These are phyloP conservation scores for Paracoccidioides brasiliensis DNA, from an alignment of 2,329 filamentous ascomycete species.

Conservation along the genomic window DNA sequence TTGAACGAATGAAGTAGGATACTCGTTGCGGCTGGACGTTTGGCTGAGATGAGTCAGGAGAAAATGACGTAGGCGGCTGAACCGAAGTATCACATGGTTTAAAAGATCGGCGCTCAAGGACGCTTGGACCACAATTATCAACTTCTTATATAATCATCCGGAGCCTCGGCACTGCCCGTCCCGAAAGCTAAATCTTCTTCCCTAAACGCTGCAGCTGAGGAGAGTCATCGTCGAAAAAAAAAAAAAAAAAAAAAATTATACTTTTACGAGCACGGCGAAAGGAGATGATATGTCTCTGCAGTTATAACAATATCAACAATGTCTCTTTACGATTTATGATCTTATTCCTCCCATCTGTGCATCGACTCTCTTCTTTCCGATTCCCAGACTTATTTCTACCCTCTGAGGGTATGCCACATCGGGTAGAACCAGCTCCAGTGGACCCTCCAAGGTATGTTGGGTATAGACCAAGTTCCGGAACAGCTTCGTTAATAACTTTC, in stretches of 20 bases:
- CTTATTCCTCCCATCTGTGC: background rate
- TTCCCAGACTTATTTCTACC: no score
- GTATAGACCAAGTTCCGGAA: no score
- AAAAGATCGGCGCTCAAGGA: background rate
- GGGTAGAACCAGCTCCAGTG: conserved; percentile 21
- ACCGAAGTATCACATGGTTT: background rate
- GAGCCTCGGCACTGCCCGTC: background rate
- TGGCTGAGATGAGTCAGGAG: no score
- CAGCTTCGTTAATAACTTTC: background rate
- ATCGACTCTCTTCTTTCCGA: background rate
- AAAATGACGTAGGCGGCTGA: background rate
- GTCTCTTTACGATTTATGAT: conserved; percentile 1
- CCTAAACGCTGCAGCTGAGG: no score
- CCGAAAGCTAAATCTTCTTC: background rate
- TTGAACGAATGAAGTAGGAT: no score
- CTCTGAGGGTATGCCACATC: conserved; percentile 22
- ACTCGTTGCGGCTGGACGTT: no score
- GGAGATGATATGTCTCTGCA: background rate
- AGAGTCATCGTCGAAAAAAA: background rate
- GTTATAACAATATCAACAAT: background rate
- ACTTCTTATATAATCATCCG: background rate
- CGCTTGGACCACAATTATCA: background rate
- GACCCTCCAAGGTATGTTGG: conserved; percentile 21
- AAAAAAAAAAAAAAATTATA: background rate
- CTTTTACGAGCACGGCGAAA: no score